Evolutionary conservation across 352 stramenopile species (phyloP), one percentile per base, ranked within the genome.

Genomic region (Pythium diclinum): DNA sequence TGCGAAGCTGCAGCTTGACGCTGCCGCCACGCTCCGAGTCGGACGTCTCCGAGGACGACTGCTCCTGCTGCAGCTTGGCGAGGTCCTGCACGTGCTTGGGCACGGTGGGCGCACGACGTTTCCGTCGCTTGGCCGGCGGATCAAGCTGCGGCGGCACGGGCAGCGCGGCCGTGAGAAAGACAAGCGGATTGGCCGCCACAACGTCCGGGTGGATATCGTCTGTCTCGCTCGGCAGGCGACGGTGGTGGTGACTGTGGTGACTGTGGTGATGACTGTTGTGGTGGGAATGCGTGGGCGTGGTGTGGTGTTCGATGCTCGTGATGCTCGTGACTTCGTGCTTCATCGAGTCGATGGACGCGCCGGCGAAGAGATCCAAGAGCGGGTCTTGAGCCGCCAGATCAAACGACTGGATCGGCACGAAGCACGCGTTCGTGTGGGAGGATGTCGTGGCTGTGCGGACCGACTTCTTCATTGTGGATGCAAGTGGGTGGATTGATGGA

Each of bases 1-100:
- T 69, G n/a, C 67, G 67, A 48, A 69, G 60, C 38, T 73, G 59
- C 8, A 63, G 51, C 61, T 72, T 72, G 59, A 59, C 54, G 36
- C 47, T 61, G 54, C 54, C 54, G 16, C 54, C 55, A 16, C 55
- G 55, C 28, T 59, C 44, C 46, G 54, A 59, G 46, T 68, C 61
- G 38, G 61, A 68, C n/a, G 54, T 68, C 16, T 68, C 61, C 17
- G 61, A 68, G 10, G 61, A 68, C 19, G 61, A 68, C 46, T 59
- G 42, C 7, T 68, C 61, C 23, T 59, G 51, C 34, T 67, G 61
- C 10, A 68, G 53, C 28, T 59, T 59, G 40, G 54, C 54, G 32
- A 68, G 61, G 16, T 68, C 61, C 48, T 68, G 42, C 11, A 68
- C 61, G 46, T 68, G 61, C 61, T 68, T 68, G 23, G 61, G 61